Evolutionary conservation across 371 early-diverging fungal genomes (phyloP), one percentile per base, ranked within the genome.

Genomic region (Mortierella polycephala): DNA sequence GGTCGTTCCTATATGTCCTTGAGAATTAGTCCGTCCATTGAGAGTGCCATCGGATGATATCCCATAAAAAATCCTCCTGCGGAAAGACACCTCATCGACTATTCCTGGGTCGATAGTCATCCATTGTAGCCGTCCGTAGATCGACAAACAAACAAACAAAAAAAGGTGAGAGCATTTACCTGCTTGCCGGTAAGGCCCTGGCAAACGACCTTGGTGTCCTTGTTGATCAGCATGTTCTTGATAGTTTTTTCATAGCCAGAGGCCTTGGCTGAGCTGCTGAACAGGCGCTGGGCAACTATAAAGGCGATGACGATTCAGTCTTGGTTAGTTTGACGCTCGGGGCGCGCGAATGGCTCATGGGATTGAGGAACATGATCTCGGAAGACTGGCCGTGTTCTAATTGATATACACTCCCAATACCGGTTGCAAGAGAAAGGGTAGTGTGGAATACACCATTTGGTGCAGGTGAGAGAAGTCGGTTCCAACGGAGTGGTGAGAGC

Each of bases 181-280:
- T 98, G 98, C 87, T 98, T 98, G 70, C 99, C 99, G 45, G 99
- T 99, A 86, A 99, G 97, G 68, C 99, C 99, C 84, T 99, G 99
- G 86, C 96, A 96, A 81, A 99, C 95, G 68, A 98, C 98, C 83
- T 92, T 93, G 68, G 99, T 98, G 85, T 97, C 83, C 88, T 94
- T 94, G 88, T 91, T 93, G 83, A 99, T 93, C 81, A 85, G 65
- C 89, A 99, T 88, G 91, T 99, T 98, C 84, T 89, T 90, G 68
- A 90, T 85, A 57, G 97, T 97, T 61, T 91, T 86, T 52, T 95
- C 97, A 80, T 98, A 99, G 56, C 84, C 83, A 50, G 77, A 44
- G 20, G 64, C 63, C 67, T 63, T 62, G 47, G 81, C 67, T 7
- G 75, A 74, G 80, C 76, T 84, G 70, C 85, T 76, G 67, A 87